These are phyloP conservation scores for Dentipellis sp. DNA, from an alignment of 768 basidiomycete species.

Conservation along the genomic window DNA sequence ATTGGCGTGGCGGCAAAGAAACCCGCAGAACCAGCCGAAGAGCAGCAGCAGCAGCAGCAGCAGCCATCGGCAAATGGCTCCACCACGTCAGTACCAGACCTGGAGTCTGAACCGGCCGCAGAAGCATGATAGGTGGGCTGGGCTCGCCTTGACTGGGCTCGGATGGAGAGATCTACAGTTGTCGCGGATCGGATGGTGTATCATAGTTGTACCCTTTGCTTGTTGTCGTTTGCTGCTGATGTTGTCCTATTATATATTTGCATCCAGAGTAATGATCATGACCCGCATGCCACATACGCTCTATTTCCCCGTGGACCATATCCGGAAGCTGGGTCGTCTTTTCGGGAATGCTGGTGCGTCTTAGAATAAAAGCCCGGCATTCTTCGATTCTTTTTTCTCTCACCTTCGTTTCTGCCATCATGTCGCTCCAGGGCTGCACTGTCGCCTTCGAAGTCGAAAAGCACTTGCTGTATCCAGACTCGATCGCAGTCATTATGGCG, in stretches of 20 bases:
- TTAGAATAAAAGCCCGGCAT: too few species aligned
- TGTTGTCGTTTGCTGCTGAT: not conserved
- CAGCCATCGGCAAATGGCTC: not conserved
- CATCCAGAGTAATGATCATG: not conserved
- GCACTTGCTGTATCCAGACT: too few species aligned
- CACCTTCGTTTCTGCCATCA: not conserved
- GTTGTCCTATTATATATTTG: not conserved
- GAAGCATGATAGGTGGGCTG: not conserved
- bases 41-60: slow-evolving; percentile 3
- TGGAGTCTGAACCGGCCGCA: not conserved
- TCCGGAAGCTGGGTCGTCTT: too few species aligned
- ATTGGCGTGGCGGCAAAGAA: slow-evolving; percentile 35
- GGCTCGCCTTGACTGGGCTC: not conserved
- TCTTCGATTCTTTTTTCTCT: too few species aligned
- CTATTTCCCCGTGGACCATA: too few species aligned
- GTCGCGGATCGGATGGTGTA: not conserved
- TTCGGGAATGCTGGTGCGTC: too few species aligned
- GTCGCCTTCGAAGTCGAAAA: too few species aligned
- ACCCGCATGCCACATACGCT: too few species aligned
- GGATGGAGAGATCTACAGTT: not conserved
- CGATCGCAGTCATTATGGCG: too few species aligned
- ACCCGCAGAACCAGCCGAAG: slow-evolving; percentile 9
- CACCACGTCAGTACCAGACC: not conserved
- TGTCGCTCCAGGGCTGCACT: not conserved
- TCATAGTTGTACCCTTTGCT: slow-evolving; percentile 2